phyloP scores from a whole-genome alignment of 345 rosid species.

The Acer saccharum region DNA sequence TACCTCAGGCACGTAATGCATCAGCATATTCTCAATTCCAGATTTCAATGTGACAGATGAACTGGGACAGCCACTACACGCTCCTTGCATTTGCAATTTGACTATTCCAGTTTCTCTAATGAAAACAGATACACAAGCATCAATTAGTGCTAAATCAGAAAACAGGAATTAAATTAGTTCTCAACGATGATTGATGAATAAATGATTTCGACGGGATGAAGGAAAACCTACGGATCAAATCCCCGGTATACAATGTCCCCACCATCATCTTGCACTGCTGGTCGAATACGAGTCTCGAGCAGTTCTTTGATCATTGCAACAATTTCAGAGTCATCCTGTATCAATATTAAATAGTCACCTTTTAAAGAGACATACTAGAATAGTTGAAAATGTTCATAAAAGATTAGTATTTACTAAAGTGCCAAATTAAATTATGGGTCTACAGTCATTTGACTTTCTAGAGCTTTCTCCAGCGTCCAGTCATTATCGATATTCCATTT shows the following conservation, averaged over 20 bases:
- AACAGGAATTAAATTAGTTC: not conserved
- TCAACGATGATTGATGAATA: not conserved
- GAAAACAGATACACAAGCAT: slow-evolving; percentile 22
- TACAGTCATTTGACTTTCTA: not conserved
- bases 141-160: slow-evolving; percentile 10
- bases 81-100: slow-evolving; percentile 96
- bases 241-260: slow-evolving; percentile 93
- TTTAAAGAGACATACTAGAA: not conserved
- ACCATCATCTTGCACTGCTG: slow-evolving; percentile 99
- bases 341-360: not conserved
- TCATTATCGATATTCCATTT: not conserved
- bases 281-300: slow-evolving; percentile 93
- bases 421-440: not conserved
- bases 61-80: slow-evolving; percentile 99
- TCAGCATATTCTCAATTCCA: slow-evolving; percentile 96
- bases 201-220: slow-evolving; percentile 11
- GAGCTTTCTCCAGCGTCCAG: not conserved
- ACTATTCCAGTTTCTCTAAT: slow-evolving; percentile 85
- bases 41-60: slow-evolving; percentile 97
- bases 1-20: slow-evolving; percentile 99
- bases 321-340: slow-evolving; percentile 95
- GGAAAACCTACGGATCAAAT: slow-evolving; percentile 66
- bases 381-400: not conserved
- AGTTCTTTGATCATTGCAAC: slow-evolving; percentile 98
- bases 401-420: not conserved